These are phyloP conservation scores for Cryptococcus floricola DNA, from an alignment of 1,284 basidiomycete genomes.

Conservation along the genomic window DNA sequence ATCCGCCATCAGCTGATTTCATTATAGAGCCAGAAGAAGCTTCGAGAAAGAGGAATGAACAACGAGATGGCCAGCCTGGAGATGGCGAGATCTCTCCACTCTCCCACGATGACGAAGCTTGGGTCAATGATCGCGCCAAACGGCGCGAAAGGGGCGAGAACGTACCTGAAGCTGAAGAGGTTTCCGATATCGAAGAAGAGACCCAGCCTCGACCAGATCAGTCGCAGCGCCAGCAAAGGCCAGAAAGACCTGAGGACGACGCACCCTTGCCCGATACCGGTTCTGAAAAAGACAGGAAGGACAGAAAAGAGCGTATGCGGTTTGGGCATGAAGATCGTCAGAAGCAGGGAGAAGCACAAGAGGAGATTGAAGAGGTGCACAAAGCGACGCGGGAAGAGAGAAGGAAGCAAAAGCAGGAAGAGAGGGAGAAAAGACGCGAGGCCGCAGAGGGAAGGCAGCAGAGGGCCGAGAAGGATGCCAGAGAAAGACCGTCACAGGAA, in stretches of 20 bases:
- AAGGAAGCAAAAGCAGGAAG: background rate
- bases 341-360: slow-evolving; percentile 1
- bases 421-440: background rate
- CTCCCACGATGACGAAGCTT: background rate
- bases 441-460: background rate
- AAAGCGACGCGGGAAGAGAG: background rate
- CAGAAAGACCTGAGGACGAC: background rate
- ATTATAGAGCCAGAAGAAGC: background rate
- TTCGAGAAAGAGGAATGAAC: too few species aligned
- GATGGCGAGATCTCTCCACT: slow-evolving; percentile 1
- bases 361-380: background rate
- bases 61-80: background rate
- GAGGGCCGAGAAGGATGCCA: background rate
- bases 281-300: background rate
- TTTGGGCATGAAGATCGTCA: background rate
- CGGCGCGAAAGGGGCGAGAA: background rate
- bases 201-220: background rate
- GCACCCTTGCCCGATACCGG: background rate
- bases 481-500: background rate
- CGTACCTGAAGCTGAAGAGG: background rate
- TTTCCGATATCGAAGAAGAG: background rate
- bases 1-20: background rate
- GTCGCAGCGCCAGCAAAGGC: background rate
- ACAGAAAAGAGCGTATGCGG: background rate
- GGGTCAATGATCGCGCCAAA: background rate